Percentiles rank a stretch among this genome's conserved stretches.
Conservation (phyloP, 2,329 filamentous ascomycete genomes). For the Emergomyces pasteurianus region DNA sequence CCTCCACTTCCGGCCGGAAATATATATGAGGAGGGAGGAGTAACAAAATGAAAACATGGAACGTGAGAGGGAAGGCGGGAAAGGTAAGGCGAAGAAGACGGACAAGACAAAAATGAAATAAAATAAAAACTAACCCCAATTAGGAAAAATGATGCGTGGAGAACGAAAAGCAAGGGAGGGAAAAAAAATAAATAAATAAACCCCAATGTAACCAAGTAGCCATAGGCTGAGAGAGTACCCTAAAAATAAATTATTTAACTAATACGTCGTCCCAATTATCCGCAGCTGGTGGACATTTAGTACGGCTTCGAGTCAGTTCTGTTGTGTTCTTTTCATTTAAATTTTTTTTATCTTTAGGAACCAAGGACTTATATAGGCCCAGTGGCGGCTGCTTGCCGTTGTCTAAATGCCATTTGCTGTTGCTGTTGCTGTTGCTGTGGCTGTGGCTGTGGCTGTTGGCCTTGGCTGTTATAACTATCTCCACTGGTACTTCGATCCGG, state of each 20-base stretch:
- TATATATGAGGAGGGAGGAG: not conserved
- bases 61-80: not conserved
- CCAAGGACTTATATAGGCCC: not conserved
- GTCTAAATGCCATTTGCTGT: constrained; percentile 25
- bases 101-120: not conserved
- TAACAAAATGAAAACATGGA: not conserved
- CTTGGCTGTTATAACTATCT: constrained; percentile 21
- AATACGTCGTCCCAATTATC: not conserved
- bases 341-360: not conserved
- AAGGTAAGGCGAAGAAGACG: not conserved
- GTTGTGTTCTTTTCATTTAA: too few relatives aligned
- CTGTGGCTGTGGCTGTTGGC: constrained; percentile 15
- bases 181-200: not conserved
- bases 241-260: not conserved
- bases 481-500: constrained; percentile 14
- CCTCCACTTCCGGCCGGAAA: not conserved
- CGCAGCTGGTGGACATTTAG: not conserved
- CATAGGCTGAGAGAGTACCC: not conserved
- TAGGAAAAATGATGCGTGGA: not conserved
- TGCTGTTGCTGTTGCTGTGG: constrained; percentile 18
- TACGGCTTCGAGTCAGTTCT: not conserved
- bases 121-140: not conserved
- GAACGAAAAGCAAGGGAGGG: not conserved
- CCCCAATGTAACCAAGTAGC: not conserved
- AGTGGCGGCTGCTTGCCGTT: constrained; percentile 15